Evolutionary conservation across 169 alveolate genomes (phyloP).

Genomic region (Plasmodium billcollinsi): DNA sequence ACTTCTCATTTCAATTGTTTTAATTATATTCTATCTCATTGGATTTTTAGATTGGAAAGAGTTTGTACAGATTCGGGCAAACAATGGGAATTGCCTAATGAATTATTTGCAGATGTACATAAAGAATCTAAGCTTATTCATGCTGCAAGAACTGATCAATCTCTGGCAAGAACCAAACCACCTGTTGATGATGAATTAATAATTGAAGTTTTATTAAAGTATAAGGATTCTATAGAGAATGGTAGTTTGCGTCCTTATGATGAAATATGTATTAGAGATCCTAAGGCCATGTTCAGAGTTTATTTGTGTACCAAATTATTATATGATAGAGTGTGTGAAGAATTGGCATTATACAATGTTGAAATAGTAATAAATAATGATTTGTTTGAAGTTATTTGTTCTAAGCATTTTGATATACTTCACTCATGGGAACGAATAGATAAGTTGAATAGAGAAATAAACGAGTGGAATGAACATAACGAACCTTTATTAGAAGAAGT

Average conservation of each 20-base stretch:
- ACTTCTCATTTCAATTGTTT: background rate
- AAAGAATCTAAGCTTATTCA: too few relatives aligned
- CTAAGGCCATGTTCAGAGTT: background rate
- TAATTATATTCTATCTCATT: background rate
- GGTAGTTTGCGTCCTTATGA: constrained; percentile 6
- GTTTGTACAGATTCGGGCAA: background rate
- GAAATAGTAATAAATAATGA: background rate
- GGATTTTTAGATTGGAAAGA: constrained; percentile 7
- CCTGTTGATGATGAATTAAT: background rate
- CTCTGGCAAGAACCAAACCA: background rate
- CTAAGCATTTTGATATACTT: background rate
- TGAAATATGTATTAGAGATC: background rate
- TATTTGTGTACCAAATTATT: background rate
- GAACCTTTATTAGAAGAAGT: too few relatives aligned
- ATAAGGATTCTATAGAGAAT: background rate
- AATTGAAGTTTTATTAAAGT: background rate
- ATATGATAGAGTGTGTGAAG: background rate
- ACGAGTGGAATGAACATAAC: too few relatives aligned
- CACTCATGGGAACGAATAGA: background rate
- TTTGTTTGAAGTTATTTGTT: constrained; percentile 4
- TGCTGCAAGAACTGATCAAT: background rate
- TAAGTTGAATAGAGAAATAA: too few relatives aligned
- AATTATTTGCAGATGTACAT: background rate
- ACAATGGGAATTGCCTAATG: constrained; percentile 2
- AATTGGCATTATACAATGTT: background rate